Evolutionary conservation across 139 green algal species (phyloP).

Genomic region (Asterochloris sp.): DNA sequence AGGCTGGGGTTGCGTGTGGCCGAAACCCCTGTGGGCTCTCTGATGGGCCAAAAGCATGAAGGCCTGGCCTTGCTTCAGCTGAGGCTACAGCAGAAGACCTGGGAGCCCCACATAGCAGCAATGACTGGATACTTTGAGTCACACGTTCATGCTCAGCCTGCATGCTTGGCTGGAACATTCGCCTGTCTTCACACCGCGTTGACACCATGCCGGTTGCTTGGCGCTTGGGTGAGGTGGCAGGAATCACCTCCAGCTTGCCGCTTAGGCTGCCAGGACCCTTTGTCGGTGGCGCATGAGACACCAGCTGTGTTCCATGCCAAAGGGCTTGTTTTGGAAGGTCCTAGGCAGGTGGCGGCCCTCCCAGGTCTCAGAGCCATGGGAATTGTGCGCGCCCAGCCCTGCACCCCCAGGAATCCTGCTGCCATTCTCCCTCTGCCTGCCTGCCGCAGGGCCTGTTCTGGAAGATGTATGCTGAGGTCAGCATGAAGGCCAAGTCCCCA

Average conservation of each 20-base stretch:
- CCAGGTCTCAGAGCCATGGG: no score
- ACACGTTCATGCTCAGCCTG: no score
- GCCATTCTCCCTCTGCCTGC: not conserved
- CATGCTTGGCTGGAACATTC: no score
- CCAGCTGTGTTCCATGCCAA: not conserved
- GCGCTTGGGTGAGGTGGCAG: no score
- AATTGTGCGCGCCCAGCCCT: no score
- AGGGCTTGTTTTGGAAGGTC: not conserved
- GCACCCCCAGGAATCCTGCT: not conserved
- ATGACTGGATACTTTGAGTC: no score
- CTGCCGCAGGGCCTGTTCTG: constrained; percentile 50
- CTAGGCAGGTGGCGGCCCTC: not conserved
- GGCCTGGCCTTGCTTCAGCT: not conserved
- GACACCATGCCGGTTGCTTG: no score
- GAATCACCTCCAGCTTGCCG: no score
- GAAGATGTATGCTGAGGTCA: constrained; percentile 61
- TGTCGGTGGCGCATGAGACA: not conserved
- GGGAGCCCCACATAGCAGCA: no score
- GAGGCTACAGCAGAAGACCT: no score
- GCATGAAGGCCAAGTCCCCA: constrained; percentile 38
- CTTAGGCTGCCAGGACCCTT: not conserved
- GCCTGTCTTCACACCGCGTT: no score
- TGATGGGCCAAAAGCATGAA: not conserved
- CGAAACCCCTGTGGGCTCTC: not conserved
- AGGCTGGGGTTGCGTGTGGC: constrained; percentile 15